Conservation (phyloP, 495 filamentous ascomycete genomes). For the Penicillium bialowiezense region DNA sequence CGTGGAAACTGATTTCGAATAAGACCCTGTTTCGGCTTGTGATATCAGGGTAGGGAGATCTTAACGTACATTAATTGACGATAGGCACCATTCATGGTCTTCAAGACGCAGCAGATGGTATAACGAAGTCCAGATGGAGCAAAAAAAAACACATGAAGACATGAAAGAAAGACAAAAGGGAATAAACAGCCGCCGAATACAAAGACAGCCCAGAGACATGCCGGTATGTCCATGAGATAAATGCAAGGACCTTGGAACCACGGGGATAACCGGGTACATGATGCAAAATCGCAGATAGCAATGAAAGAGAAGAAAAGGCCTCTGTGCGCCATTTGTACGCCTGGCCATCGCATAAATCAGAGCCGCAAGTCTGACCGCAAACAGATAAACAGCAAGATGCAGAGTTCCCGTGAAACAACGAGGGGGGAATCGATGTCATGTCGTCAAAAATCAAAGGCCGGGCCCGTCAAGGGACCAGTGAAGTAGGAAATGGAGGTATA, state of each 20-base stretch:
- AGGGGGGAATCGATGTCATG: slow-evolving; percentile 34
- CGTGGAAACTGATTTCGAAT: slow-evolving; percentile 55
- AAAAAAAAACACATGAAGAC: slow-evolving; percentile 1
- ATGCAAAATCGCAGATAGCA: slow-evolving; percentile 17
- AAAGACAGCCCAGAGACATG: slow-evolving; percentile 28
- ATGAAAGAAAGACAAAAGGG: slow-evolving; percentile 24
- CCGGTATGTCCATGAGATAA: slow-evolving; percentile 29
- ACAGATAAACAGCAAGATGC: slow-evolving; percentile 29
- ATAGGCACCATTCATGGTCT: slow-evolving; percentile 63
- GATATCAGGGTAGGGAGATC: slow-evolving; percentile 53
- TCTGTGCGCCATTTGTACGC: slow-evolving; percentile 39
- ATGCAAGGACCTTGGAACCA: slow-evolving; percentile 30
- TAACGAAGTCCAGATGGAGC: slow-evolving; percentile 38
- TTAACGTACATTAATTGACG: slow-evolving; percentile 79
- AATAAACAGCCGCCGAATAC: slow-evolving; percentile 32
- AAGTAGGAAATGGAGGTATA: slow-evolving; percentile 14
- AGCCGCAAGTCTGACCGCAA: slow-evolving; percentile 30
- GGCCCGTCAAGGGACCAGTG: slow-evolving; percentile 16
- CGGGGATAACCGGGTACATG: slow-evolving; percentile 19
- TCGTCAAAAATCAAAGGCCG: slow-evolving; percentile 27
- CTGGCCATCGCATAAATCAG: slow-evolving; percentile 30
- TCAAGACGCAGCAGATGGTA: slow-evolving; percentile 35
- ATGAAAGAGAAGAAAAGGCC: slow-evolving; percentile 7
- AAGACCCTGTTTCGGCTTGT: slow-evolving; percentile 45
- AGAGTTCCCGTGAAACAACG: slow-evolving; percentile 24